Percentiles rank a stretch among this genome's conserved stretches.
Conservation (phyloP, 2,329 filamentous ascomycete species). For the Talaromyces rugulosus region DNA sequence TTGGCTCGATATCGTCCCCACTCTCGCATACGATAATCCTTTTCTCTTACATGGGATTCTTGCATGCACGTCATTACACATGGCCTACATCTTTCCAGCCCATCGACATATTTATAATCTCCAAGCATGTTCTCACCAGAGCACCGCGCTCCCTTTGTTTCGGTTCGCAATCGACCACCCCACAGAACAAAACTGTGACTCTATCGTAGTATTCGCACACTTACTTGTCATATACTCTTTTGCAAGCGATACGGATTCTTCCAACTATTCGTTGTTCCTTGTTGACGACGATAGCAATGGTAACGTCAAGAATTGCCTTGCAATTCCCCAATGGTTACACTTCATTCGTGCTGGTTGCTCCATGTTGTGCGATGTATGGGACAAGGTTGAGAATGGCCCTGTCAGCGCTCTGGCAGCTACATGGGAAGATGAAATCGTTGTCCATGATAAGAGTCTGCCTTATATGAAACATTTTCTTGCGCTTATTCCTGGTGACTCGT, state of each 20-base stretch:
- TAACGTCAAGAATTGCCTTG: background rate
- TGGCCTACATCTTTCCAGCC: slow-evolving; percentile 25
- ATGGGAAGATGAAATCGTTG: slow-evolving; percentile 15
- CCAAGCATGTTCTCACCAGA: slow-evolving; percentile 12
- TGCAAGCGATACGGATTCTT: slow-evolving; percentile 15
- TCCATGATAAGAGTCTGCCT: background rate
- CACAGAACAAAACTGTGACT: slow-evolving; percentile 16
- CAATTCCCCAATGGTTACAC: slow-evolving; percentile 18
- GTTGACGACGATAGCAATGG: background rate
- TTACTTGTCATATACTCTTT: slow-evolving; percentile 19
- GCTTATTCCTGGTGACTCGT: background rate
- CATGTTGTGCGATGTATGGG: slow-evolving; percentile 21
- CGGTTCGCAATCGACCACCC: slow-evolving; percentile 15
- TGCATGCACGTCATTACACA: slow-evolving; percentile 37
- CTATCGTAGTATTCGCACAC: slow-evolving; percentile 17
- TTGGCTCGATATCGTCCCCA: slow-evolving; percentile 23
- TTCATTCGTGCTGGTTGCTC: slow-evolving; percentile 20
- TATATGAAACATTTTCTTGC: background rate
- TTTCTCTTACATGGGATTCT: slow-evolving; percentile 42
- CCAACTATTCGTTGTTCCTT: slow-evolving; percentile 18
- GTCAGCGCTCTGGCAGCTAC: slow-evolving; percentile 16
- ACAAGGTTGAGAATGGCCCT: slow-evolving; percentile 15
- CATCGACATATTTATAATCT: slow-evolving; percentile 21
- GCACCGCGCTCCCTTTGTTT: background rate
- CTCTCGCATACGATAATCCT: slow-evolving; percentile 27